These are phyloP conservation scores for Gryganskiella cystojenkinii DNA, from an alignment of 192 early-diverging fungal species.

Conservation along the genomic window DNA sequence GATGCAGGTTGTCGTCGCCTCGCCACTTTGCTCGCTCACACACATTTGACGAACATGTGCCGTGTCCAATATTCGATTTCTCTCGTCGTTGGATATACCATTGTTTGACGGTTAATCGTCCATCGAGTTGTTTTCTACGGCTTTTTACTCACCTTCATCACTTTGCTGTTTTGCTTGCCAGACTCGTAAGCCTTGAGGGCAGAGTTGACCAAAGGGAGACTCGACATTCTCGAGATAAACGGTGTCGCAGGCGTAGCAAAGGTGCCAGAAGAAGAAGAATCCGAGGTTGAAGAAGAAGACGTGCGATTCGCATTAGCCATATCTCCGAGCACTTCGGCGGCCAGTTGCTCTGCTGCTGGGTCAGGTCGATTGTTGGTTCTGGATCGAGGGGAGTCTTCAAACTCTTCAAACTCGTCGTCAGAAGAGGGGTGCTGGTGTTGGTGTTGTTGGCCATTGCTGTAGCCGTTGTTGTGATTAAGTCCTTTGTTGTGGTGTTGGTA, in stretches of 20 bases:
- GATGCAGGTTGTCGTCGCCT: too few species aligned
- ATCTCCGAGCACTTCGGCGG: conserved; percentile 44
- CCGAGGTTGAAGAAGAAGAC: not conserved
- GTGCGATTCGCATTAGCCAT: conserved; percentile 41
- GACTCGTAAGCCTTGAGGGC: conserved; percentile 79
- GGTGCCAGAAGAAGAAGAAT: conserved; percentile 3
- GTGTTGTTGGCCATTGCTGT: not conserved
- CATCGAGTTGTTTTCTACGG: not conserved
- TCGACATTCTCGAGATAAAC: conserved; percentile 84
- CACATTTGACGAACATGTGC: too few species aligned
- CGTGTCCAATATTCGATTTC: not conserved
- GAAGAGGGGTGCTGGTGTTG: conserved; percentile 25
- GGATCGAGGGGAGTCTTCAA: conserved; percentile 30
- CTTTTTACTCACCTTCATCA: conserved; percentile 53
- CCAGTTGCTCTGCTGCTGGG: conserved; percentile 25
- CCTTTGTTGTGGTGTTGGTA: not conserved
- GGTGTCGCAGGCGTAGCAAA: conserved; percentile 29
- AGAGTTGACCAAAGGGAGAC: conserved; percentile 82
- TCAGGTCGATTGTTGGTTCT: not conserved
- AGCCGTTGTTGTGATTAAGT: not conserved
- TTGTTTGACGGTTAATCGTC: not conserved
- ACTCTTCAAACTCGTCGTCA: conserved; percentile 52
- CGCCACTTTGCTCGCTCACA: too few species aligned
- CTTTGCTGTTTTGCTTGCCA: conserved; percentile 70
- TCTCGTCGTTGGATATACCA: too few species aligned